phyloP scores from a whole-genome alignment of 139 green algal species.

The Chlorella sp. region DNA sequence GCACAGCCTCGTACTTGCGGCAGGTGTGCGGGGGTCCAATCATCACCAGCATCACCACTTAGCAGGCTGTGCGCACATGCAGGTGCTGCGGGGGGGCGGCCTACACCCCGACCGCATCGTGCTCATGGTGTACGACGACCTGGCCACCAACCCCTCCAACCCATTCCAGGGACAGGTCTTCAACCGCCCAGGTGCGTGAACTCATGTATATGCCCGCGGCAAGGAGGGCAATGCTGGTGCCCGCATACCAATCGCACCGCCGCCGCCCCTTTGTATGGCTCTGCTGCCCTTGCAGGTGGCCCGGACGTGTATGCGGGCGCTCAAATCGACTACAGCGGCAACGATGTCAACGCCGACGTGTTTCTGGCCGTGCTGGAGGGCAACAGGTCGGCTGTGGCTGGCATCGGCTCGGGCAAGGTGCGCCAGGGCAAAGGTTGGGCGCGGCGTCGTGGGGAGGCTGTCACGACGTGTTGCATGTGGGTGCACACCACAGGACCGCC shows the following conservation, averaged over 20 bases:
- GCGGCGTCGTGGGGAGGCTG: too few relatives aligned
- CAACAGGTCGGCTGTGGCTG: not conserved
- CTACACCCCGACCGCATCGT: too few relatives aligned
- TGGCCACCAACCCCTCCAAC: not conserved
- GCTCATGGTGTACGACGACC: not conserved
- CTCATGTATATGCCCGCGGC: not conserved
- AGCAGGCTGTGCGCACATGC: not conserved
- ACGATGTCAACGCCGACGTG: slow-evolving; percentile 69
- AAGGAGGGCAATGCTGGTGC: not conserved
- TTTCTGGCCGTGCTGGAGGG: slow-evolving; percentile 81
- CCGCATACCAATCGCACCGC: too few relatives aligned
- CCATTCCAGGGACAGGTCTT: not conserved
- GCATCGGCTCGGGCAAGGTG: slow-evolving; percentile 28
- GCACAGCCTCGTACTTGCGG: not conserved
- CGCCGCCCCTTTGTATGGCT: not conserved
- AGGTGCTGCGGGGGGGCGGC: too few relatives aligned
- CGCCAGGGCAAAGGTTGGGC: too few relatives aligned
- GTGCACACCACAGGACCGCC: not conserved
- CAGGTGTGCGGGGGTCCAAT: not conserved
- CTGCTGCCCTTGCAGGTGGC: slow-evolving; percentile 40
- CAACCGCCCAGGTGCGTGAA: not conserved
- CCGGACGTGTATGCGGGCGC: slow-evolving; percentile 81
- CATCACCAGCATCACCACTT: not conserved
- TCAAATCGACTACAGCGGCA: slow-evolving; percentile 77
- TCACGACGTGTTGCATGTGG: not conserved